phyloP scores from a whole-genome alignment of 441 rosid genomes.

The Mallotus japonicus region DNA sequence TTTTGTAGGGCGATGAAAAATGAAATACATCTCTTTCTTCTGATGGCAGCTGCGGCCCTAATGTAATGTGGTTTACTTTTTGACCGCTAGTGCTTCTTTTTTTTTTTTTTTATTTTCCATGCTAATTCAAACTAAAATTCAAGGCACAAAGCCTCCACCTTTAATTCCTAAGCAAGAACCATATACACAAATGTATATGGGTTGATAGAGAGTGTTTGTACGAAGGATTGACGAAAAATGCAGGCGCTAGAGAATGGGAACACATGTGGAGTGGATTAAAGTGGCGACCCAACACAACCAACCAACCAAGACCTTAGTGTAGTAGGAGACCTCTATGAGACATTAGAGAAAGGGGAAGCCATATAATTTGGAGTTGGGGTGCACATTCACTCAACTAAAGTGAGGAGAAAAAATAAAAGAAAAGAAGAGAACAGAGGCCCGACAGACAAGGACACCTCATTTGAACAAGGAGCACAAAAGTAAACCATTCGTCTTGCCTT shows the following conservation, averaged over 20 bases:
- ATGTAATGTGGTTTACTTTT: conserved; percentile 31
- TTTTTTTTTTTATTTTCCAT: background rate
- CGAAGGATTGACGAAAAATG: too few species aligned
- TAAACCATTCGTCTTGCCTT: background rate
- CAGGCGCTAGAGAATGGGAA: too few species aligned
- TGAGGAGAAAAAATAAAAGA: background rate
- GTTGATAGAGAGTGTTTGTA: too few species aligned
- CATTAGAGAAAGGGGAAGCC: too few species aligned
- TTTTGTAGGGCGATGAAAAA: too few species aligned
- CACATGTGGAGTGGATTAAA: too few species aligned
- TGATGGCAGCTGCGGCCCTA: background rate
- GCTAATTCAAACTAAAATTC: background rate
- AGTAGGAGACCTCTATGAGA: too few species aligned
- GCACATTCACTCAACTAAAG: background rate
- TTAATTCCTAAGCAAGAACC: too few species aligned
- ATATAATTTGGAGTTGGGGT: background rate
- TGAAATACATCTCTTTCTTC: background rate
- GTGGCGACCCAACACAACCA: too few species aligned
- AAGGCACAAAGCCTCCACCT: too few species aligned
- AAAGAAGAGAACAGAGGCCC: background rate
- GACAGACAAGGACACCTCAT: conserved; percentile 20
- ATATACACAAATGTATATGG: too few species aligned
- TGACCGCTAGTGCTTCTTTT: conserved; percentile 29
- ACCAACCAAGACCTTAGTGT: too few species aligned
- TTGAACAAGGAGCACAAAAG: background rate